Conservation (phyloP, 2,329 filamentous ascomycete species). For the Exophiala calicioides region DNA sequence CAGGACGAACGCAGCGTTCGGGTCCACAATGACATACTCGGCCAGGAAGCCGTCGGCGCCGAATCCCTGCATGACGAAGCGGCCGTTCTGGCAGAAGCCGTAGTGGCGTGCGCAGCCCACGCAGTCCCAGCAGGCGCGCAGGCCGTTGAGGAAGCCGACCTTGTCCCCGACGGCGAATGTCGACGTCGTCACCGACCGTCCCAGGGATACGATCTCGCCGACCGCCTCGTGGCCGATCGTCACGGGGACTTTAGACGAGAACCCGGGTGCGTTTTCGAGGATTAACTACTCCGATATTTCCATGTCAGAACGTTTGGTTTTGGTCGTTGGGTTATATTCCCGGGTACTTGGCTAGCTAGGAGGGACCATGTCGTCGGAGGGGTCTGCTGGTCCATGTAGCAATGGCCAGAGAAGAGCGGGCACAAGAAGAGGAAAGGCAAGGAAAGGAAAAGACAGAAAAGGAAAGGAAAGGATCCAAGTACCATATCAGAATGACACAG, state of each 20-base stretch:
- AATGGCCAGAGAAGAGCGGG: too few relatives aligned
- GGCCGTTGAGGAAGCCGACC: constrained; percentile 14
- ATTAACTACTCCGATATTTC: too few relatives aligned
- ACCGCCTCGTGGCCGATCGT: constrained; percentile 14
- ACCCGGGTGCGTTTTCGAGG: too few relatives aligned
- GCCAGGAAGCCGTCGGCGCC: constrained; percentile 4
- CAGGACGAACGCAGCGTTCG: neutral
- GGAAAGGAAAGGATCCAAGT: too few relatives aligned
- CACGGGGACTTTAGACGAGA: too few relatives aligned
- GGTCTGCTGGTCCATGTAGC: too few relatives aligned
- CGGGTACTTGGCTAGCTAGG: too few relatives aligned
- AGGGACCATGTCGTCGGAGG: too few relatives aligned
- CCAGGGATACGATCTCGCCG: constrained; percentile 6
- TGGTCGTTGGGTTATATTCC: too few relatives aligned
- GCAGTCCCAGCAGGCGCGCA: constrained; percentile 7
- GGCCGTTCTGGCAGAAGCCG: neutral
- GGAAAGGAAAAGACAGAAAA: too few relatives aligned
- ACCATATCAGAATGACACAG: constrained; percentile 14
- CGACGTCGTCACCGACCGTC: neutral
- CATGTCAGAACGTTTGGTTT: too few relatives aligned
- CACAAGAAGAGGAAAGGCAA: too few relatives aligned
- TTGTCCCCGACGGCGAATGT: constrained; percentile 6
- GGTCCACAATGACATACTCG: constrained; percentile 7
- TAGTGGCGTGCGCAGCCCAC: constrained; percentile 12
- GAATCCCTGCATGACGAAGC: constrained; percentile 4